Conservation (phyloP, 2,329 filamentous ascomycete genomes). For the Sporothrix luriei region DNA sequence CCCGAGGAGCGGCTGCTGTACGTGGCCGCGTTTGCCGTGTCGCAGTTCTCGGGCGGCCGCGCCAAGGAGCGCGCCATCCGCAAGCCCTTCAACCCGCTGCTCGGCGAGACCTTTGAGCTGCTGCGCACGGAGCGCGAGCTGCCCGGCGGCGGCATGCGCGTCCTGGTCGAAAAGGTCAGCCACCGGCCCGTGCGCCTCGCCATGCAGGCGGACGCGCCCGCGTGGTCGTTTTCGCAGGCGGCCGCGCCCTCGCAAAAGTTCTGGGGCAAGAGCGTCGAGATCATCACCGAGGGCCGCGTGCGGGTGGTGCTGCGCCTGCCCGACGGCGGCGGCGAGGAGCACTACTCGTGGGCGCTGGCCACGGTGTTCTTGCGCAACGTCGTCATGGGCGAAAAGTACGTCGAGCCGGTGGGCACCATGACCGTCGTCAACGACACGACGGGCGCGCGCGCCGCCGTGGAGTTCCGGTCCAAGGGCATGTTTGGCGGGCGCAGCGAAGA, state of each 20-base stretch:
- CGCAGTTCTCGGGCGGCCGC: constrained; percentile 77
- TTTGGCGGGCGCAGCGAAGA: constrained; percentile 95
- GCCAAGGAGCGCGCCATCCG: constrained; percentile 89
- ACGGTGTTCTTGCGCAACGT: constrained; percentile 94
- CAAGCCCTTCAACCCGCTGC: constrained; percentile 95
- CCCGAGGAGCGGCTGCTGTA: constrained; percentile 74
- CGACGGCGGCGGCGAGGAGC: constrained; percentile 66
- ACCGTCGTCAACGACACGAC: constrained; percentile 80
- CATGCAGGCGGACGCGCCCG: constrained; percentile 83
- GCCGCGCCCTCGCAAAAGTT: constrained; percentile 93
- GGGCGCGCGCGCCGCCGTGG: constrained; percentile 79
- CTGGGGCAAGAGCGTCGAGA: constrained; percentile 95
- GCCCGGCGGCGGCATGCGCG: constrained; percentile 74
- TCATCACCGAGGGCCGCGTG: constrained; percentile 87
- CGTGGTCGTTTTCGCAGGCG: constrained; percentile 86
- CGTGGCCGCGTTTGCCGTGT: constrained; percentile 87
- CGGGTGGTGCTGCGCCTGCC: constrained; percentile 69
- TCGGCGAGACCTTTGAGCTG: constrained; percentile 94
- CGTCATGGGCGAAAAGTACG: constrained; percentile 96
- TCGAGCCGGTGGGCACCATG: constrained; percentile 92
- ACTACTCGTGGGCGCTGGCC: constrained; percentile 84
- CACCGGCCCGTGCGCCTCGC: constrained; percentile 92
- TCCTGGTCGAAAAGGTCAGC: constrained; percentile 92
- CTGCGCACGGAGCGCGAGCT: constrained; percentile 77
- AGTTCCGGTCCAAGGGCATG: constrained; percentile 95